Percentiles rank a stretch among this genome's conserved stretches.
Evolutionary conservation across 2,329 filamentous ascomycete species (phyloP).

Genomic region (Apiospora aurea): DNA sequence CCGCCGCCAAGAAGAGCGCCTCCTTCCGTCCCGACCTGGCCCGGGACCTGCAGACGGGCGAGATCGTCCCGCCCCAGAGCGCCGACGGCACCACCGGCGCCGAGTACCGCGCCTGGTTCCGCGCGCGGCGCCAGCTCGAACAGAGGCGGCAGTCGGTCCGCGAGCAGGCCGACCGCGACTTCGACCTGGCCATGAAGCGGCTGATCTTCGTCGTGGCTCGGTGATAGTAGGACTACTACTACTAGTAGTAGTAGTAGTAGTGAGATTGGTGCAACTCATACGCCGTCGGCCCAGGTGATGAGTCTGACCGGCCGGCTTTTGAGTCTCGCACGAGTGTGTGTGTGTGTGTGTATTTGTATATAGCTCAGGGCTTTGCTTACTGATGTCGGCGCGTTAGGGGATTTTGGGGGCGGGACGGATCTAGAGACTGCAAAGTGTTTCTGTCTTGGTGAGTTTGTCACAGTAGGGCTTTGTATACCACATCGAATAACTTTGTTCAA

Average conservation of each 20-base stretch:
- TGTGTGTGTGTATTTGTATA: not conserved
- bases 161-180: constrained; percentile 11
- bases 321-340: not conserved
- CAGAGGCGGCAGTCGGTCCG: constrained; percentile 6
- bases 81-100: constrained; percentile 26
- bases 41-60: constrained; percentile 25
- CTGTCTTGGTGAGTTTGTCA: not conserved
- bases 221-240: too few relatives aligned
- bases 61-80: constrained; percentile 32
- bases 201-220: not conserved
- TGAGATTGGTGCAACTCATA: not conserved
- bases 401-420: not conserved
- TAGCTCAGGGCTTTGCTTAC: not conserved
- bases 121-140: not conserved
- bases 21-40: constrained; percentile 18
- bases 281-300: not conserved
- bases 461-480: not conserved
- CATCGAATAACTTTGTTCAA: not conserved
- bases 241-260: not conserved
- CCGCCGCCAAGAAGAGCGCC: constrained; percentile 7
- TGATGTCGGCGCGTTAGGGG: not conserved
- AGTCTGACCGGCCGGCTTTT: not conserved
- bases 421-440: not conserved
- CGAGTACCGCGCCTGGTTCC: constrained; percentile 30
- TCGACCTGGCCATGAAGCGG: not conserved